These are phyloP conservation scores for Xanthoconium purpureum DNA, from an alignment of 768 basidiomycete genomes.

Conservation along the genomic window DNA sequence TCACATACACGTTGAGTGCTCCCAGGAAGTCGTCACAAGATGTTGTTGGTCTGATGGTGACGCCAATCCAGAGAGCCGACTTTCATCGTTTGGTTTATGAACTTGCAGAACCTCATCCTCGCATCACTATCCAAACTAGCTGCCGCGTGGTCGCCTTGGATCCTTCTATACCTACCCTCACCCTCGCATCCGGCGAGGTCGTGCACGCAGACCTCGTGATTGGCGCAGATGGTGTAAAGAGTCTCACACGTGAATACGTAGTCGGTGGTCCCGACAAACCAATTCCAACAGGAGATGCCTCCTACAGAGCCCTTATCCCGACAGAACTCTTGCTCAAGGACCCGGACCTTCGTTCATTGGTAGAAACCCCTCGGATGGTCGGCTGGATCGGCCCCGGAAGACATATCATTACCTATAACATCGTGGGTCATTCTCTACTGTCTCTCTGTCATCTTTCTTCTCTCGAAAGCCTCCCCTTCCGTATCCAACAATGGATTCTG, in stretches of 20 bases:
- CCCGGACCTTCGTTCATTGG: conserved; percentile 47
- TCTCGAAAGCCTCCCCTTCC: no score
- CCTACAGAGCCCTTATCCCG: conserved; percentile 54
- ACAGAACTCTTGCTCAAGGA: conserved; percentile 45
- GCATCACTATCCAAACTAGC: conserved; percentile 32
- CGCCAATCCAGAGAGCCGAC: conserved; percentile 39
- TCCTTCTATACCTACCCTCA: conserved; percentile 33
- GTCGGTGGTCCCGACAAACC: conserved; percentile 47
- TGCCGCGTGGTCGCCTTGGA: conserved; percentile 37
- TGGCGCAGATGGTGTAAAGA: conserved; percentile 55
- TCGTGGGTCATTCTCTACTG: conserved; percentile 31
- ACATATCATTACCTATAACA: conserved; percentile 45
- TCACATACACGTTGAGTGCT: conserved; percentile 32
- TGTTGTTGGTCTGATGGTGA: not conserved
- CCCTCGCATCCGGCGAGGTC: conserved; percentile 42
- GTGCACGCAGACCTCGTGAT: conserved; percentile 44
- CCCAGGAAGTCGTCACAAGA: not conserved
- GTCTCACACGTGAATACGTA: conserved; percentile 44
- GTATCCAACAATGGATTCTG: not conserved
- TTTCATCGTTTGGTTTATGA: conserved; percentile 40
- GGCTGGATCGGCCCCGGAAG: conserved; percentile 57
- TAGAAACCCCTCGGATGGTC: conserved; percentile 51
- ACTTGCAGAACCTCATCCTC: conserved; percentile 35
- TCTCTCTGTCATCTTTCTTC: not conserved
- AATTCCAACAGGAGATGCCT: conserved; percentile 59